Conservation (phyloP, 495 filamentous ascomycete species). For the Apiosordaria backusii region DNA sequence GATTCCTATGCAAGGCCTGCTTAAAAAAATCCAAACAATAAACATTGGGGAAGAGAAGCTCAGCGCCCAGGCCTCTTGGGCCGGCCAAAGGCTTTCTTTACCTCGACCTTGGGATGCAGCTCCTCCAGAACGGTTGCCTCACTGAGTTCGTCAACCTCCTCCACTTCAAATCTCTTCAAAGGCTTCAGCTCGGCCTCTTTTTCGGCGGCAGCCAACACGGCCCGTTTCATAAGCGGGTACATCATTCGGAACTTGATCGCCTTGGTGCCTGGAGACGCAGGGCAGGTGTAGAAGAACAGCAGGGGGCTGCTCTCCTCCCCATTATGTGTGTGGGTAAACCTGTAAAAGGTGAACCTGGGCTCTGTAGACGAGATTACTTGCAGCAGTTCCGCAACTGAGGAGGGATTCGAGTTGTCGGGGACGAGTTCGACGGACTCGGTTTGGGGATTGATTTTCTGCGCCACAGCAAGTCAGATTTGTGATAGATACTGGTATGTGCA, state of each 20-base stretch:
- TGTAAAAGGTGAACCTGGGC: conserved; percentile 89
- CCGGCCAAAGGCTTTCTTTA: conserved; percentile 71
- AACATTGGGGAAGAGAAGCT: not conserved
- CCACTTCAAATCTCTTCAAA: conserved; percentile 65
- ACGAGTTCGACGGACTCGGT: conserved; percentile 78
- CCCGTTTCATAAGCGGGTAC: conserved; percentile 78
- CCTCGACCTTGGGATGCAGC: conserved; percentile 67
- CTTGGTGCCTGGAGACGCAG: conserved; percentile 55
- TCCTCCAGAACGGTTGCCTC: conserved; percentile 67
- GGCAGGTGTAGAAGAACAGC: conserved; percentile 94
- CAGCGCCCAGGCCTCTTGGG: conserved; percentile 79
- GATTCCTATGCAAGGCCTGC: not conserved
- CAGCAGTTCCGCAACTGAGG: conserved; percentile 48
- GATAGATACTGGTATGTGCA: not conserved
- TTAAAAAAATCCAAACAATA: not conserved
- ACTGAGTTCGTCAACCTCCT: conserved; percentile 73
- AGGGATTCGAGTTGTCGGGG: conserved; percentile 46
- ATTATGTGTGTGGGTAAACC: conserved; percentile 54
- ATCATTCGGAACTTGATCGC: conserved; percentile 94
- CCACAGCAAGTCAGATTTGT: not conserved
- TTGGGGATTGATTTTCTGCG: conserved; percentile 66
- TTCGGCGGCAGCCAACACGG: conserved; percentile 63
- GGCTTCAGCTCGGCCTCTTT: conserved; percentile 67
- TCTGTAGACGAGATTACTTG: conserved; percentile 71
- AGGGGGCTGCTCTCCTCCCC: conserved; percentile 59